phyloP scores from a whole-genome alignment of 2,329 filamentous ascomycete species.

The Bipolaris oryzae region DNA sequence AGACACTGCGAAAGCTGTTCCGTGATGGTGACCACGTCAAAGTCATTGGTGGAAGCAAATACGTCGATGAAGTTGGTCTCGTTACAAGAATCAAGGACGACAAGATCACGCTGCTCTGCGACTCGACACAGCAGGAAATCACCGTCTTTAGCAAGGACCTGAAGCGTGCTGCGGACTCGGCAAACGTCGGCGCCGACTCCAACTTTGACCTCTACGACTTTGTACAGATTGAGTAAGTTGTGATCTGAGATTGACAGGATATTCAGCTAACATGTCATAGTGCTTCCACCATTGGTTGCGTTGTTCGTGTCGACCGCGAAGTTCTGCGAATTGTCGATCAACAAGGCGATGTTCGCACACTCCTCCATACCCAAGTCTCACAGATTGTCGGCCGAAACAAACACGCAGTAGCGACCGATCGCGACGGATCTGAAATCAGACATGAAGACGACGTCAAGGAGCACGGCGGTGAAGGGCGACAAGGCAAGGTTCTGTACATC shows the following conservation, averaged over 20 bases:
- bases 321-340: conserved; percentile 90
- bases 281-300: conserved; percentile 86
- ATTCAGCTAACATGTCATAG: conserved; percentile 42
- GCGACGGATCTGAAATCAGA: conserved; percentile 90
- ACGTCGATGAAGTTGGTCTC: conserved; percentile 94
- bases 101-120: conserved; percentile 88
- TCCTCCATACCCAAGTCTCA: conserved; percentile 89
- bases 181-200: conserved; percentile 81
- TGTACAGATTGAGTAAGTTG: conserved; percentile 80
- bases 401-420: conserved; percentile 87
- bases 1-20: conserved; percentile 91
- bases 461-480: conserved; percentile 79
- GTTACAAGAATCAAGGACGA: conserved; percentile 94
- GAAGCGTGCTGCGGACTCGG: conserved; percentile 89
- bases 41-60: conserved; percentile 94
- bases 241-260: neutral
- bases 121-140: conserved; percentile 90
- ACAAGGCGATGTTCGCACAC: conserved; percentile 78
- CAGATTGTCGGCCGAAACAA: conserved; percentile 85
- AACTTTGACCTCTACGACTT: conserved; percentile 93
- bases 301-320: conserved; percentile 95
- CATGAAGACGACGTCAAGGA: conserved; percentile 93
- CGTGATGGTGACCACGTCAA: conserved; percentile 95
- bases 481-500: conserved; percentile 91
- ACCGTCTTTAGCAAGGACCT: conserved; percentile 98